Evolutionary conservation across 169 alveolate genomes (phyloP).

Genomic region (Eimeria falciformis): DNA sequence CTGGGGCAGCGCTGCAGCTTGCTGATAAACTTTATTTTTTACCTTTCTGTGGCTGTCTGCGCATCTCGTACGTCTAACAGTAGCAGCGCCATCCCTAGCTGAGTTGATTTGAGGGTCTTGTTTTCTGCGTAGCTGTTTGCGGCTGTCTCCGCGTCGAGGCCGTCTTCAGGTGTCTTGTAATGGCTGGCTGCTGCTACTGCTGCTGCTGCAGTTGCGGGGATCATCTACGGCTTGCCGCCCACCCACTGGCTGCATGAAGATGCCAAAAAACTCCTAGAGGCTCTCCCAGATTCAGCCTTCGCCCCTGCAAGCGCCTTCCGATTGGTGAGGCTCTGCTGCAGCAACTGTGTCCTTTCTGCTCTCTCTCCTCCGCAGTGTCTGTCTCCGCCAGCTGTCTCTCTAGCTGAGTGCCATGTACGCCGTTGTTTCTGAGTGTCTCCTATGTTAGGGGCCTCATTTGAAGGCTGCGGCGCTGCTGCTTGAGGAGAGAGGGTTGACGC

Average conservation of each 20-base stretch:
- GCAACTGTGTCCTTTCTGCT: too few species aligned
- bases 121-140: neutral
- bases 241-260: conserved; percentile 22
- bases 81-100: neutral
- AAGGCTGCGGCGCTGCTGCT: neutral
- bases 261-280: too few species aligned
- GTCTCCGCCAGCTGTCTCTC: too few species aligned
- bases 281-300: too few species aligned
- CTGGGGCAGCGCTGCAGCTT: conserved; percentile 30
- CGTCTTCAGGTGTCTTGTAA: neutral
- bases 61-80: too few species aligned
- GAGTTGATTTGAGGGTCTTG: neutral
- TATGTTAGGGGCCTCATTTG: neutral
- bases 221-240: neutral
- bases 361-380: too few species aligned
- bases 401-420: too few species aligned
- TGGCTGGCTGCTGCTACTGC: neutral
- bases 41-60: neutral
- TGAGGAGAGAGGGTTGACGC: neutral
- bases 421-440: too few species aligned
- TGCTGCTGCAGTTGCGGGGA: conserved; percentile 14
- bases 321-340: neutral
- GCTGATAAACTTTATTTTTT: neutral
- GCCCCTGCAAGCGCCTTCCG: neutral
- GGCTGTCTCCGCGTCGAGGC: neutral